Evolutionary conservation across 225 moss, liverwort and hornwort genomes (phyloP).

Genomic region (Pseudoscleropodium purum): DNA sequence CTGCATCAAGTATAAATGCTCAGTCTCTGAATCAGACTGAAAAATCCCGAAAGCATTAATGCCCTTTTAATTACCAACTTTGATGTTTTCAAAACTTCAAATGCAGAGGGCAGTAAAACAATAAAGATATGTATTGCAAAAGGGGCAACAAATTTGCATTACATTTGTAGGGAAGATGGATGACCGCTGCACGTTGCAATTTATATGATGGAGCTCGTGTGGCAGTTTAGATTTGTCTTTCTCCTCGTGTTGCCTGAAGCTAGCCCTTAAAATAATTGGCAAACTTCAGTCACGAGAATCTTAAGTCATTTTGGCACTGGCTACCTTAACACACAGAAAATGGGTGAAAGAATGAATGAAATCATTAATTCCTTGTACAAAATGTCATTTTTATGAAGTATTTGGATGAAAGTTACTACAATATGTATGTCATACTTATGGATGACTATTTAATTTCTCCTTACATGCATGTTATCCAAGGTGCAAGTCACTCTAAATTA

Average conservation of each 20-base stretch:
- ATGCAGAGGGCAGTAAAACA: not conserved
- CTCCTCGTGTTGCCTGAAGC: not conserved
- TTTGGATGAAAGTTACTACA: not conserved
- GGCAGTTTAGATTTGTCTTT: not conserved
- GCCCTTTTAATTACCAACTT: not conserved
- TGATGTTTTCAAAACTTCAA: not conserved
- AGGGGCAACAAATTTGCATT: not conserved
- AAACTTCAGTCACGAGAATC: not conserved
- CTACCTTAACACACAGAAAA: not conserved
- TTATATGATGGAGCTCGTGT: not conserved
- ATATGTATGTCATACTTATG: too few relatives aligned
- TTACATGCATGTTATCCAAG: not conserved
- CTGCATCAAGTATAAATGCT: not conserved
- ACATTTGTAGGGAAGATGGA: not conserved
- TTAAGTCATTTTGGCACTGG: not conserved
- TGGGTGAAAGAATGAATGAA: not conserved
- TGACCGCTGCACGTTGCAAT: not conserved
- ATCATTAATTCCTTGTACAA: not conserved
- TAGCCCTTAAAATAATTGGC: not conserved
- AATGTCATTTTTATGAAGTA: not conserved
- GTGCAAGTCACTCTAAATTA: not conserved
- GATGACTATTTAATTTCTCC: not conserved
- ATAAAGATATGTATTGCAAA: too few relatives aligned
- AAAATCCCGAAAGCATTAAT: not conserved
- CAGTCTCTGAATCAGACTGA: too few relatives aligned